Evolutionary conservation across 805 yeast genomes (phyloP).

Genomic region (Sungouiozyma ichnusensis): DNA sequence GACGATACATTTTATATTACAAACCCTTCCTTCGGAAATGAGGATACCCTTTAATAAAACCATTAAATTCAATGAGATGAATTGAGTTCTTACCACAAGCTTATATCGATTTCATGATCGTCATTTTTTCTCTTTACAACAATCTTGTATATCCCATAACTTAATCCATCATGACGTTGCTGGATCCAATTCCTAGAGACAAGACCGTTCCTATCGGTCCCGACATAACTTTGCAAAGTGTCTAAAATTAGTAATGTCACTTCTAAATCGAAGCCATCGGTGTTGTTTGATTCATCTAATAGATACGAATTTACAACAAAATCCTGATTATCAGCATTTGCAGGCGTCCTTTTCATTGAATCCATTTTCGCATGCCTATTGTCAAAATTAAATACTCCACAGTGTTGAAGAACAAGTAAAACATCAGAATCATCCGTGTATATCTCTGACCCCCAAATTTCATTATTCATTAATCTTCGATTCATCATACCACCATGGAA

Average conservation of each 20-base stretch:
- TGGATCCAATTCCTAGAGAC: slow-evolving; percentile 66
- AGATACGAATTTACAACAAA: slow-evolving; percentile 24
- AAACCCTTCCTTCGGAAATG: neutral
- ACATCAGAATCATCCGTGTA: slow-evolving; percentile 93
- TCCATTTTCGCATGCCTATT: slow-evolving; percentile 19
- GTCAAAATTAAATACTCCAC: slow-evolving; percentile 46
- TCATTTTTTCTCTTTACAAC: slow-evolving; percentile 1
- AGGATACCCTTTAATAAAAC: no score
- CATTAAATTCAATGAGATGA: neutral
- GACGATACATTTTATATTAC: neutral
- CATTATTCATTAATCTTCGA: slow-evolving; percentile 38
- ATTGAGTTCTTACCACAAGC: neutral
- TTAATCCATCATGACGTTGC: slow-evolving; percentile 64
- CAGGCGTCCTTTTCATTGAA: slow-evolving; percentile 30
- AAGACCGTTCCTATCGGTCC: slow-evolving; percentile 57
- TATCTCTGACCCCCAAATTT: slow-evolving; percentile 84
- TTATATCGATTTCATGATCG: neutral
- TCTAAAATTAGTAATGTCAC: slow-evolving; percentile 49
- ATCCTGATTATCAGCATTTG: slow-evolving; percentile 27
- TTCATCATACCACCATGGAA: neutral
- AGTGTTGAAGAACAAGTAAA: slow-evolving; percentile 61
- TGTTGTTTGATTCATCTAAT: slow-evolving; percentile 4
- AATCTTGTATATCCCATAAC: slow-evolving; percentile 46
- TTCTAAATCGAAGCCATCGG: slow-evolving; percentile 25
- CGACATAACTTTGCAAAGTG: slow-evolving; percentile 49